Base-by-base conservation (phyloP, 768 basidiomycete genomes). In the Gymnopilus dilepis region DNA sequence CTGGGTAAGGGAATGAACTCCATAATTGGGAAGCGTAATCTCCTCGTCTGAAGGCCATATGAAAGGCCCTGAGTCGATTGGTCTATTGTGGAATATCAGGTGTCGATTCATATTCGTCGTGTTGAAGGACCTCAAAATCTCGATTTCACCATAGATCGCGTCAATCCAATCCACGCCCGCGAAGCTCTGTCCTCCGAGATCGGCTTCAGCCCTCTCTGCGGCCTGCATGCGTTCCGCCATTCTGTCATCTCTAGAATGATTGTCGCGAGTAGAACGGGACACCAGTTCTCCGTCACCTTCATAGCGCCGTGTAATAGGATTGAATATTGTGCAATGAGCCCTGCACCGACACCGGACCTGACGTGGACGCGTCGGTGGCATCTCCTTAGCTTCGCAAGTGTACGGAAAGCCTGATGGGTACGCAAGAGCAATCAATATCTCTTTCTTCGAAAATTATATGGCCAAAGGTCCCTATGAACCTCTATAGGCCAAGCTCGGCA, bases 191-290 rank as follows among this genome's bases (percentile, higher is more conserved):
- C n/a, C n/a, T n/a, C n/a, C n/a, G n/a, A n/a, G n/a, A n/a, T n/a
- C n/a, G n/a, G n/a, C n/a, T n/a, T n/a, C n/a, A n/a, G n/a, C n/a
- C n/a, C n/a, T n/a, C n/a, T n/a, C n/a, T n/a, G n/a, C n/a, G n/a
- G n/a, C n/a, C n/a, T n/a, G n/a, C n/a, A n/a, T n/a, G n/a, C n/a
- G n/a, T n/a, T n/a, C n/a, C n/a, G n/a, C n/a, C n/a, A n/a, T n/a
- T n/a, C n/a, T 40, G 52, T 67, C 65, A 28, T 67, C 69, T 31
- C 17, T 43, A 4, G 24, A 31, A 56, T 71, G 70, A 48, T 64
- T 65, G 52, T 65, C 60, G 24, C 61, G 58, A 0, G 67, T 68
- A 13, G 28, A 17, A 5, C 56, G 59, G 21, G 65, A 50, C 4
- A 60, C 22, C 4, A 53, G 30, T 12, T 60, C 9, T 17, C 69